phyloP scores from a whole-genome alignment of 2,329 filamentous ascomycete genomes.

The Chrysoporthe deuterocubensis region DNA sequence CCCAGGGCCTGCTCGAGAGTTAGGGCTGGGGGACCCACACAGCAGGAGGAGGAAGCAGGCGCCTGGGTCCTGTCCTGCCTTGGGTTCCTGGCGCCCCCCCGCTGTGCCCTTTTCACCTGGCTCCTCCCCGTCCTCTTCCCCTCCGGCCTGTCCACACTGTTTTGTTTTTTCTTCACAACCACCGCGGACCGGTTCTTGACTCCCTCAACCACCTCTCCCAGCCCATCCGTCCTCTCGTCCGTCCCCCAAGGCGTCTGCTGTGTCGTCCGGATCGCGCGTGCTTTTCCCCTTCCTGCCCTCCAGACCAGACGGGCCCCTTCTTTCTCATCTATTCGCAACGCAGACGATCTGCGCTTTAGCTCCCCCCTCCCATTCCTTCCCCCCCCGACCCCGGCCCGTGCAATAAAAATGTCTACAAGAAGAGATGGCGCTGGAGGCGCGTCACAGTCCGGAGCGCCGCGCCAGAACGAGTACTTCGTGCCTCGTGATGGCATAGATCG shows the following conservation, averaged over 20 bases:
- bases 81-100: conserved; percentile 8
- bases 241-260: background rate
- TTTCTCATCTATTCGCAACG: conserved; percentile 1
- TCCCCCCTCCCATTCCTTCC: conserved; percentile 16
- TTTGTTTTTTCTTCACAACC: conserved; percentile 3
- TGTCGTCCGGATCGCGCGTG: background rate
- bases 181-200: background rate
- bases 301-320: background rate
- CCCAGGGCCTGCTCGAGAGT: background rate
- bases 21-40: background rate
- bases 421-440: conserved; percentile 38
- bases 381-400: conserved; percentile 24
- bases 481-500: conserved; percentile 80
- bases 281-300: background rate
- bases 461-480: conserved; percentile 80
- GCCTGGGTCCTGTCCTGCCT: too few relatives aligned
- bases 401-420: conserved; percentile 44
- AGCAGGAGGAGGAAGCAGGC: background rate
- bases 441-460: conserved; percentile 44
- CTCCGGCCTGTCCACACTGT: conserved; percentile 10
- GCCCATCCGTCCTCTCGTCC: background rate
- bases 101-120: conserved; percentile 26
- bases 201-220: conserved; percentile 7
- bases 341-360: conserved; percentile 8
- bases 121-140: conserved; percentile 24